Base-by-base conservation (phyloP, 768 basidiomycete genomes). In the Dioszegia aurantiaca region DNA sequence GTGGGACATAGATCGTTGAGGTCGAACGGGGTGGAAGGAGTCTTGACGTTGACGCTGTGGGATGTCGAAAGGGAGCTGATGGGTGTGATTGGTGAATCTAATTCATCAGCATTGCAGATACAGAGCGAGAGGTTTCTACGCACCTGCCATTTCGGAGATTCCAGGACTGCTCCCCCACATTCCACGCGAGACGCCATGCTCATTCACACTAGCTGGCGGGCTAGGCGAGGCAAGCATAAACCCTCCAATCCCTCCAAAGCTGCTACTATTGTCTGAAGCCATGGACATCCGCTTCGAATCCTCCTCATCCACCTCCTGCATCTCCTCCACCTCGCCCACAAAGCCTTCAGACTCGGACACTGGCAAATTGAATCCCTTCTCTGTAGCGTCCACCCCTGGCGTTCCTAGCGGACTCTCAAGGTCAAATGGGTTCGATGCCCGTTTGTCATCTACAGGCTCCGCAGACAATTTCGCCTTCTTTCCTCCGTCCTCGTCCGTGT, bases 211-310 rank as follows among this genome's bases (percentile, higher is more conserved):
- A 14, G 33, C 33, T 33, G 46, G 46, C 26, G 46, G 49, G 4
- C 55, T 42, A 41, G 55, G 55, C 33, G 51, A 55, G 12, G 61
- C 70, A 65, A 72, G 67, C 70, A 72, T 72, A 62, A 72, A 69
- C 14, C 70, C 70, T n/a, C 68, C 71, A 16, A 73, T 68, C 4
- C 71, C 71, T 3, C 71, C 69, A 14, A 66, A 61, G 9, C 55
- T 65, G 45, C 68, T 70, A 37, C 68, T 70, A 1, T 62, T 54
- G 21, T 43, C 43, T 8, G 67, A 69, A 10, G 37, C 33, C 14
- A 64, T 42, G 16, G 70, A 72, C 27, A 64, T 60, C 40, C 65
- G 28, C 31, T 57, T 46, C 24, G 9, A 16, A 11, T 17, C 19
- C 21, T 57, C 45, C 21, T 57, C 45, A 16, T 57, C 45, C 21